Evolutionary conservation across 345 rosid species (phyloP).

Genomic region (Stellera chamaejasme): DNA sequence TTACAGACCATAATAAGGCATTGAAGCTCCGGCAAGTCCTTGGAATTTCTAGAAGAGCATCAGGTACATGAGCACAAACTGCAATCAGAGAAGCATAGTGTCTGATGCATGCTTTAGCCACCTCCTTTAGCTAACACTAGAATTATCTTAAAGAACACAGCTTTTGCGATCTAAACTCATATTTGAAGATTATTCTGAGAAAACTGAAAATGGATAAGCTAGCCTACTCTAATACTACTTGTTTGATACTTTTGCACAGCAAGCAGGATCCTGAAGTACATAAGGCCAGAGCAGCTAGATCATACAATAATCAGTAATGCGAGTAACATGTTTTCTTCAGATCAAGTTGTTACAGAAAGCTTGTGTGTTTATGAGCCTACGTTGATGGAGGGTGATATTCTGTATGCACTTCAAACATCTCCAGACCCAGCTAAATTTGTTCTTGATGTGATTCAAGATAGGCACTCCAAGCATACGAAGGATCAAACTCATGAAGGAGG

Average conservation of each 20-base stretch:
- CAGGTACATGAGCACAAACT: not conserved
- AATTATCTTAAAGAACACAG: not conserved
- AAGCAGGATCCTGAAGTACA: not conserved
- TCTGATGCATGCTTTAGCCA: too few species aligned
- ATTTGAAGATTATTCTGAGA: not conserved
- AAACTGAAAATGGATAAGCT: too few species aligned
- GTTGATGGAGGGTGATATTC: constrained; percentile 12
- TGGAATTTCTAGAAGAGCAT: not conserved
- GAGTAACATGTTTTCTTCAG: not conserved
- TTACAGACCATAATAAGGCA: constrained; percentile 14
- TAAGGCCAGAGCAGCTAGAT: constrained; percentile 6
- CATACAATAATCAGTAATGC: not conserved
- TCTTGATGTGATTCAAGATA: constrained; percentile 21
- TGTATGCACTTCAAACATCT: constrained; percentile 16
- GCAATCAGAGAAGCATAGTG: too few species aligned
- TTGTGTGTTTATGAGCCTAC: constrained; percentile 11
- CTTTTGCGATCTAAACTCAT: not conserved
- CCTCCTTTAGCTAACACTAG: not conserved
- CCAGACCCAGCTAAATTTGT: constrained; percentile 30
- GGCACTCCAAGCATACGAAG: constrained; percentile 6
- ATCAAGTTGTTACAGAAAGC: constrained; percentile 2
- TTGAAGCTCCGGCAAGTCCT: not conserved
- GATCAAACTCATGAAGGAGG: not conserved
- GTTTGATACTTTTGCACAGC: not conserved
- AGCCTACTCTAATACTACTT: not conserved